These are phyloP conservation scores for Wickerhamomyces strasburgensis DNA, from an alignment of 805 yeast genomes.

Conservation along the genomic window DNA sequence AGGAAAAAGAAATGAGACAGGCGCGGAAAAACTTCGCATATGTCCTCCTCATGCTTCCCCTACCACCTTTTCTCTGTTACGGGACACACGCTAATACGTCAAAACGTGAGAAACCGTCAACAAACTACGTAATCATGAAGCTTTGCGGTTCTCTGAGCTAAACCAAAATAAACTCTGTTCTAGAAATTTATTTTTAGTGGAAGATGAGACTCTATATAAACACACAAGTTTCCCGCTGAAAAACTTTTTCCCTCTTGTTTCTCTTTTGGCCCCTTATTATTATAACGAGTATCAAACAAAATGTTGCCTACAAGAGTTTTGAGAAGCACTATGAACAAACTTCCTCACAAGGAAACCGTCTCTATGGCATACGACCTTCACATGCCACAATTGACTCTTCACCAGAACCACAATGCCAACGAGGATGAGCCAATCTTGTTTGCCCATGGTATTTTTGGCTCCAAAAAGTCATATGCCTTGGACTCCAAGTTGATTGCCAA, in stretches of 20 bases:
- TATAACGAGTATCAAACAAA: neutral
- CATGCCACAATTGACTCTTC: slow-evolving; percentile 21
- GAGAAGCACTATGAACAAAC: slow-evolving; percentile 81
- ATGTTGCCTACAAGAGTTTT: slow-evolving; percentile 33
- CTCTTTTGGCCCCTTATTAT: neutral
- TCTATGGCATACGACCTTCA: slow-evolving; percentile 28
- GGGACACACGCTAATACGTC: no score
- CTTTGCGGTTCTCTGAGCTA: no score
- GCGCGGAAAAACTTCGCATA: no score
- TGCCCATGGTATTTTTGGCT: slow-evolving; percentile 48
- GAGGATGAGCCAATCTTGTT: slow-evolving; percentile 33
- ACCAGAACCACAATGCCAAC: slow-evolving; percentile 19
- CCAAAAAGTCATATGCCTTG: slow-evolving; percentile 35
- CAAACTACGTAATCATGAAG: no score
- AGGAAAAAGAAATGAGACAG: no score
- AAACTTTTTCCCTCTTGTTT: no score
- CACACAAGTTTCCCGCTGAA: neutral
- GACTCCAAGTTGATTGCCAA: slow-evolving; percentile 35
- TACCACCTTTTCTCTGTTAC: no score
- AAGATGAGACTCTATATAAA: no score
- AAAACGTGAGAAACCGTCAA: no score
- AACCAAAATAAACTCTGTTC: no score
- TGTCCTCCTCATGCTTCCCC: no score
- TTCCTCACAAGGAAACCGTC: slow-evolving; percentile 53
- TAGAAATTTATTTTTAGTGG: neutral